A percentile compares a stretch with the other conserved stretches of the same genome.
phyloP scores from a whole-genome alignment of 2,329 filamentous ascomycete genomes.

The Cercospora janseana region DNA sequence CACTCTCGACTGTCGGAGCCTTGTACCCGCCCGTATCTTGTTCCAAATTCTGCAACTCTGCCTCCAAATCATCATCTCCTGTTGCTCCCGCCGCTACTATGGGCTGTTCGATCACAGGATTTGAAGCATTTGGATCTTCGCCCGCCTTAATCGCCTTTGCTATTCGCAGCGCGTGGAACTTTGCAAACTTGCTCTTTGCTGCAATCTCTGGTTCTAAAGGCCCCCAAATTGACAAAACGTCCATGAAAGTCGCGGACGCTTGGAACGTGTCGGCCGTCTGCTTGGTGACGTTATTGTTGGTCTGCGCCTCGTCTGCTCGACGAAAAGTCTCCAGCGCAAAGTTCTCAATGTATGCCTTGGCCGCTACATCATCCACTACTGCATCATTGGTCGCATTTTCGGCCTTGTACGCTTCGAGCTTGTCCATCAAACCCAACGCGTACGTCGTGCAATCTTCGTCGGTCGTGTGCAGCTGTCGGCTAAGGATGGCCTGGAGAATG shows the following conservation, averaged over 20 bases:
- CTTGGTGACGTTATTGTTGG: slow-evolving; percentile 62
- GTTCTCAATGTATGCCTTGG: slow-evolving; percentile 89
- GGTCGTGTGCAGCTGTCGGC: slow-evolving; percentile 71
- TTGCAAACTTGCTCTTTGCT: slow-evolving; percentile 92
- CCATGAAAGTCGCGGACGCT: slow-evolving; percentile 88
- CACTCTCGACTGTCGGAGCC: slow-evolving; percentile 60
- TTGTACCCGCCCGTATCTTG: slow-evolving; percentile 31
- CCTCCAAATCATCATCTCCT: slow-evolving; percentile 31
- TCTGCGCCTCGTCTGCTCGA: slow-evolving; percentile 76
- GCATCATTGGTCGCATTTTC: slow-evolving; percentile 76
- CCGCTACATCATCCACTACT: slow-evolving; percentile 78
- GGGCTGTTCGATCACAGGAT: slow-evolving; percentile 63
- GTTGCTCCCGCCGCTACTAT: slow-evolving; percentile 10
- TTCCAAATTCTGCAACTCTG: slow-evolving; percentile 32
- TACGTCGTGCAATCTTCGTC: slow-evolving; percentile 78
- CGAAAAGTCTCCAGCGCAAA: slow-evolving; percentile 88
- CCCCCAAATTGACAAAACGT: slow-evolving; percentile 82
- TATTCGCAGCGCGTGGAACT: slow-evolving; percentile 91
- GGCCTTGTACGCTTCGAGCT: slow-evolving; percentile 76
- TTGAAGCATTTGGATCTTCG: slow-evolving; percentile 86
- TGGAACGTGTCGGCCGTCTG: slow-evolving; percentile 94
- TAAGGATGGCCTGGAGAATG: slow-evolving; percentile 87
- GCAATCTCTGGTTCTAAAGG: slow-evolving; percentile 69
- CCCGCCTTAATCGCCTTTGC: slow-evolving; percentile 86
- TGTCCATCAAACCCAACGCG: slow-evolving; percentile 84